A percentile compares a stretch with the other conserved stretches of the same genome.
Evolutionary conservation across 108 stramenopile species (phyloP).

Genomic region (Pseudonitzschia multistriata): DNA sequence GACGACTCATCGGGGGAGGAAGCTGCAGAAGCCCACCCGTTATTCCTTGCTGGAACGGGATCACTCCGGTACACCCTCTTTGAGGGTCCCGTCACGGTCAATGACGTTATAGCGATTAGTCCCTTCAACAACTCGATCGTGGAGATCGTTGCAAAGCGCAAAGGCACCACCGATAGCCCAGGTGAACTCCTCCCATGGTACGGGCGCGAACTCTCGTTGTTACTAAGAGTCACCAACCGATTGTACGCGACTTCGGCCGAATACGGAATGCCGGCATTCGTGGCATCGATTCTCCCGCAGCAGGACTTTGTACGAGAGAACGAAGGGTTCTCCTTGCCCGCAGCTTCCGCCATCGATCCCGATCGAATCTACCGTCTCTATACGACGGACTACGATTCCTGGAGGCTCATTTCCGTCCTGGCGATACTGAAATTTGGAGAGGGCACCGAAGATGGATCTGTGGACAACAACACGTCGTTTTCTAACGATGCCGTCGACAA

Average conservation of each 20-base stretch:
- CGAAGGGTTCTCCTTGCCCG: too few species aligned
- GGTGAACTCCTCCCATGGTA: background rate
- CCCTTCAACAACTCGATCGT: constrained; percentile 59
- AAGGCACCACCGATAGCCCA: background rate
- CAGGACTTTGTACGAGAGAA: background rate
- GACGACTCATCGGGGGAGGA: background rate
- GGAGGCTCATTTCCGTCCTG: background rate
- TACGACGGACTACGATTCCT: constrained; percentile 2
- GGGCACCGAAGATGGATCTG: too few species aligned
- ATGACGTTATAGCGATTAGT: constrained; percentile 55
- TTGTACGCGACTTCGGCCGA: background rate
- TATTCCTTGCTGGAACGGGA: constrained; percentile 45
- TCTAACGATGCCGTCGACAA: background rate
- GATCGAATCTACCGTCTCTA: background rate
- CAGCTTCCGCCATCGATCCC: background rate
- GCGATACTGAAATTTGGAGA: background rate
- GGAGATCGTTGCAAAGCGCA: background rate
- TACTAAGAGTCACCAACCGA: background rate
- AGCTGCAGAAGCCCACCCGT: background rate
- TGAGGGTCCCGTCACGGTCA: constrained; percentile 40
- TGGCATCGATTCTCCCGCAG: background rate
- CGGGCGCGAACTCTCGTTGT: background rate
- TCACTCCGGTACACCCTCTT: constrained; percentile 50
- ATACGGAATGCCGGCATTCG: background rate
- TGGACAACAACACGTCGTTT: background rate